Evolutionary conservation across 306 rosid species (phyloP).

Genomic region (Vachellia pachyceras): DNA sequence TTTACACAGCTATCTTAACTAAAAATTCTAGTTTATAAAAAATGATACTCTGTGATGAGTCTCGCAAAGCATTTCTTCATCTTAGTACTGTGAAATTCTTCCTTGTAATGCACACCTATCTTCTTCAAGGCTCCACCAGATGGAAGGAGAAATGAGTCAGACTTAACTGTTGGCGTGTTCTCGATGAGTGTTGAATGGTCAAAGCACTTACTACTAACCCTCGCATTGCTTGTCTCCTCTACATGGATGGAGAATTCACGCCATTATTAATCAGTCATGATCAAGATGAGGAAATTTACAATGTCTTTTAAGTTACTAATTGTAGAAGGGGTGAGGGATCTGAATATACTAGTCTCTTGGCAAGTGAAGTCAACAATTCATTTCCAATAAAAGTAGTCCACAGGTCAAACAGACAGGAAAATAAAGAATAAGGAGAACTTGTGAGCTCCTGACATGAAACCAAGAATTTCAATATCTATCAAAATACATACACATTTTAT

Average conservation of each 20-base stretch:
- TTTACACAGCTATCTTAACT: not conserved
- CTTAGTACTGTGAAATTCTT: not conserved
- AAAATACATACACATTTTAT: slow-evolving; percentile 16
- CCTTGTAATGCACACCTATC: slow-evolving; percentile 50
- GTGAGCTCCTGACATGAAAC: not conserved
- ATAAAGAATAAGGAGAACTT: not conserved
- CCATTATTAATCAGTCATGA: not conserved
- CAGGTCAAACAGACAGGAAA: not conserved
- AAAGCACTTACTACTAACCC: slow-evolving; percentile 27
- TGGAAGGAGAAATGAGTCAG: slow-evolving; percentile 44
- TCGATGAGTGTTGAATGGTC: slow-evolving; percentile 46
- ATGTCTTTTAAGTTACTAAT: not conserved
- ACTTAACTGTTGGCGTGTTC: slow-evolving; percentile 40
- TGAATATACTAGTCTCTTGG: not conserved
- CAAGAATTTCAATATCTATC: not conserved
- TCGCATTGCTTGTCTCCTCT: slow-evolving; percentile 45
- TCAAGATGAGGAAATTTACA: not conserved
- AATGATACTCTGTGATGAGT: not conserved
- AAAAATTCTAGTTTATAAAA: not conserved
- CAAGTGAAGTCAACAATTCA: slow-evolving; percentile 11
- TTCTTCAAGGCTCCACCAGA: slow-evolving; percentile 44
- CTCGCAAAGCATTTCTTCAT: not conserved
- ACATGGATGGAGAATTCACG: slow-evolving; percentile 41
- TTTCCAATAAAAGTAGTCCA: not conserved
- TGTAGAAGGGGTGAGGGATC: not conserved